Evolutionary conservation across 2,329 filamentous ascomycete genomes (phyloP).

Genomic region (Falciphora oryzae): DNA sequence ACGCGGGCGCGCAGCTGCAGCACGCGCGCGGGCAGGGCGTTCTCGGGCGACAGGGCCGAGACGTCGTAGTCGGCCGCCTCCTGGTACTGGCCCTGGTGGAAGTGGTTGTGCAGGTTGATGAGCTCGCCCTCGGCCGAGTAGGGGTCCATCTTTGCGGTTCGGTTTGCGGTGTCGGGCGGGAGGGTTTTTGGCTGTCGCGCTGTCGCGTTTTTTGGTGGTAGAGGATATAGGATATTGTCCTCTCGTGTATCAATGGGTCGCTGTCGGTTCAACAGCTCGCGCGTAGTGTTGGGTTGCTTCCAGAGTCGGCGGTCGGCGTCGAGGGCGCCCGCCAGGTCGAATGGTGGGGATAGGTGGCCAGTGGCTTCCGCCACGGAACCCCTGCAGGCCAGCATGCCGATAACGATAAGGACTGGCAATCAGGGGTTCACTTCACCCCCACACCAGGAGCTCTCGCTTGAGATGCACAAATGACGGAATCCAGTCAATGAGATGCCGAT

Average conservation of each 20-base stretch:
- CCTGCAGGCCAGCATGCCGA: not conserved
- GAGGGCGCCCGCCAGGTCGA: no score
- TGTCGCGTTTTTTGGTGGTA: not conserved
- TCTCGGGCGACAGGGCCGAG: slow-evolving; percentile 70
- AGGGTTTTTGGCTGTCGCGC: no score
- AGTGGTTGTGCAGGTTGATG: slow-evolving; percentile 65
- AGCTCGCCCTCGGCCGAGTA: slow-evolving; percentile 67
- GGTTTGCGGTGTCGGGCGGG: not conserved
- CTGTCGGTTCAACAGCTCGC: not conserved
- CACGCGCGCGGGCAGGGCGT: slow-evolving; percentile 68
- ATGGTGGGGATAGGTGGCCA: slow-evolving; percentile 1
- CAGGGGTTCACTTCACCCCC: not conserved
- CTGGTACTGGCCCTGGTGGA: slow-evolving; percentile 78
- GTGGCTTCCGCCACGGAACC: not conserved
- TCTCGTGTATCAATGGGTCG: not conserved
- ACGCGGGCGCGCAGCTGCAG: slow-evolving; percentile 78
- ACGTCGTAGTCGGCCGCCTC: slow-evolving; percentile 82
- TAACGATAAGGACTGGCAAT: not conserved
- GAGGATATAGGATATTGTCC: no score
- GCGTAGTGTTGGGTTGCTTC: not conserved
- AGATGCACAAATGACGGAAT: not conserved
- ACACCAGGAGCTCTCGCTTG: not conserved
- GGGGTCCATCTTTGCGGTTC: slow-evolving; percentile 53
- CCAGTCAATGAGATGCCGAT: not conserved
- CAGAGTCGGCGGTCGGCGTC: not conserved